Evolutionary conservation across 2,329 filamentous ascomycete species (phyloP).

Genomic region (Trichoderma sp.): DNA sequence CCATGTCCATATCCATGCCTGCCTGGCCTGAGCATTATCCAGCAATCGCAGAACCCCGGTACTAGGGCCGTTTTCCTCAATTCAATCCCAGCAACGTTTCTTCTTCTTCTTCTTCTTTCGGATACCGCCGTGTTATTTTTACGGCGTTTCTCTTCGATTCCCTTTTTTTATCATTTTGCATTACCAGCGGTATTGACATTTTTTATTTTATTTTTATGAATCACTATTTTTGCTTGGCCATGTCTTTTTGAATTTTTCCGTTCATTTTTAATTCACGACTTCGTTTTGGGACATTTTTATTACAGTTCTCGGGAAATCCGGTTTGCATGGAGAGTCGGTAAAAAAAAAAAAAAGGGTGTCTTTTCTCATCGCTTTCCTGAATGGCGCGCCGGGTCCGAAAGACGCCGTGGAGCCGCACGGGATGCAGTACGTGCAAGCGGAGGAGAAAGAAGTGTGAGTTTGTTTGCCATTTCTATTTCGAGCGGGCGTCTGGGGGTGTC

Average conservation of each 20-base stretch:
- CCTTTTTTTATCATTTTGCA: not conserved
- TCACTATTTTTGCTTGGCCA: not conserved
- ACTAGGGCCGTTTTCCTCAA: not conserved
- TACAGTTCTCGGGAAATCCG: not conserved
- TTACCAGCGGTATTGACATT: not conserved
- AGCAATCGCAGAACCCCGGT: conserved; percentile 8
- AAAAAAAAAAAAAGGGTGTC: not conserved
- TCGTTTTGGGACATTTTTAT: not conserved
- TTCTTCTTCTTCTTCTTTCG: not conserved
- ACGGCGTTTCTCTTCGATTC: not conserved
- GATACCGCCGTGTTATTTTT: not conserved
- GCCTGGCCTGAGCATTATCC: not conserved
- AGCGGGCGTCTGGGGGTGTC: not conserved
- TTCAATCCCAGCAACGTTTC: not conserved
- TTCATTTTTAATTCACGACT: not conserved
- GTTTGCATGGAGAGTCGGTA: not conserved
- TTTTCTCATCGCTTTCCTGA: not conserved
- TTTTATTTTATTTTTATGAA: not conserved
- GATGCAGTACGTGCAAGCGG: conserved; percentile 15
- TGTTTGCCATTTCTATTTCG: not conserved
- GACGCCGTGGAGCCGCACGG: conserved; percentile 18
- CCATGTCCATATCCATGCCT: conserved; percentile 2
- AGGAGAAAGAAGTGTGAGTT: conserved; percentile 17
- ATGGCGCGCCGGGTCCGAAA: conserved; percentile 15
- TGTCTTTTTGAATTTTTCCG: not conserved